These are phyloP conservation scores for Serendipita sp. DNA, from an alignment of 768 basidiomycete genomes.

Conservation along the genomic window DNA sequence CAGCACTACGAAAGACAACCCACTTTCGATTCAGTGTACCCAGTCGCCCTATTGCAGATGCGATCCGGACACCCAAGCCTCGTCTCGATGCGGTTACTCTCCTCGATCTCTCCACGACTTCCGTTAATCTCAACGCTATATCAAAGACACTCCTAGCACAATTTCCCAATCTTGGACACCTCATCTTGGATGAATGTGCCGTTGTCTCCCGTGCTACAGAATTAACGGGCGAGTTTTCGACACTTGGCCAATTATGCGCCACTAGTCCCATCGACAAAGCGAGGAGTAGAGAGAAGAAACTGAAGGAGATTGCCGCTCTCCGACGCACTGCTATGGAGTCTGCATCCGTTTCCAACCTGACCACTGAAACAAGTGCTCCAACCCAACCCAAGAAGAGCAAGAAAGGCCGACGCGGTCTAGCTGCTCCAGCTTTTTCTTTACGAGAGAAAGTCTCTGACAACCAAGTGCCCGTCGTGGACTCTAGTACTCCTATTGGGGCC, in stretches of 20 bases:
- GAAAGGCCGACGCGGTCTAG: constrained; percentile 44
- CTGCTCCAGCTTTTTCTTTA: constrained; percentile 48
- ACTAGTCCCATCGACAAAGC: constrained; percentile 43
- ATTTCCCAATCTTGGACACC: constrained; percentile 37
- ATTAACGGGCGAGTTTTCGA: constrained; percentile 37
- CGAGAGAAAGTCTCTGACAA: constrained; percentile 11
- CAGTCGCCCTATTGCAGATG: constrained; percentile 35
- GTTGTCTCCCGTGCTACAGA: constrained; percentile 30
- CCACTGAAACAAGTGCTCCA: not conserved
- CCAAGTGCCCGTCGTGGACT: constrained; percentile 8
- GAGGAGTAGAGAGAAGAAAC: constrained; percentile 47
- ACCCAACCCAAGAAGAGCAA: not conserved
- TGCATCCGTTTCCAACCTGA: constrained; percentile 26
- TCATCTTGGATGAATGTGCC: constrained; percentile 56
- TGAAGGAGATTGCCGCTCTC: constrained; percentile 23
- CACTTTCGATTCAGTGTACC: constrained; percentile 60
- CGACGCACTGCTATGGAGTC: not conserved
- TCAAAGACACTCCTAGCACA: constrained; percentile 32
- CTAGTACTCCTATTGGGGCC: constrained; percentile 10
- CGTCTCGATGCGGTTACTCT: constrained; percentile 16
- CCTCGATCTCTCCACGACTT: constrained; percentile 64
- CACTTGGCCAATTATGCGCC: constrained; percentile 45
- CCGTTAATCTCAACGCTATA: constrained; percentile 36
- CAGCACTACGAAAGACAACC: constrained; percentile 27
- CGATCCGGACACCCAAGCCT: constrained; percentile 21